Evolutionary conservation across 2,329 filamentous ascomycete species (phyloP), one percentile per base, ranked within the genome.

Genomic region (Amauroascus niger): DNA sequence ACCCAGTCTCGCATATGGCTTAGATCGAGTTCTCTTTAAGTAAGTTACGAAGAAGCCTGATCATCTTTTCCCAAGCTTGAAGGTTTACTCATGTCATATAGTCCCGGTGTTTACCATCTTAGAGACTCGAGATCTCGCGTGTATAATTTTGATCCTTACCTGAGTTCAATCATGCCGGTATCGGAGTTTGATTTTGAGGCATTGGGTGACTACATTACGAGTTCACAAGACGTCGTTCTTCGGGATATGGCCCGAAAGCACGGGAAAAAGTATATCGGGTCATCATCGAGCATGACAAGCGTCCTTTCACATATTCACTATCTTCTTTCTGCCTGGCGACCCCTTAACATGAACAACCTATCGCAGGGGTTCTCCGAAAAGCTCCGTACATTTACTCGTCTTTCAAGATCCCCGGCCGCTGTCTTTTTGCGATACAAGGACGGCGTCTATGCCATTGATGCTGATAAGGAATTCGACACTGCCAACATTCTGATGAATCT

Each of bases 101-200:
- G 74, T 63, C 85, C 85, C 1, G 90, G 93, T 20, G 87, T 96
- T 35, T 95, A 96, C 67, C 84, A 88, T 49, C 79, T 98, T 49
- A 90, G 95, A 69, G 93, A 98, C 67, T 83, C 85, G 22, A 81
- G 88, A 55, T 89, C 91, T 37, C 79, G 83, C 16, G 88, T 97
- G 6, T 98, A 83, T 77, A 98, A 98, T 67, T 98, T 98, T 63
- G 91, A 98, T 65, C 93, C 94, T 0, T 96, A 96, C 64, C 78
- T 98, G 18, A 82, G 89, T 56, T 83, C 82, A 50, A 94, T 98
- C 62, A 97, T 97, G 88, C 90, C 93, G 1, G 83, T 93, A 14
- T 75, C 80, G 1, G 88, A 98, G 64, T 98, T 98, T 64, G 88
- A 98, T 64, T 98, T 95, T 68, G 79, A 87, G 55, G 83, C 88